Base-by-base conservation (phyloP, 2,329 filamentous ascomycete genomes). In the Tolypocladium amazonense region DNA sequence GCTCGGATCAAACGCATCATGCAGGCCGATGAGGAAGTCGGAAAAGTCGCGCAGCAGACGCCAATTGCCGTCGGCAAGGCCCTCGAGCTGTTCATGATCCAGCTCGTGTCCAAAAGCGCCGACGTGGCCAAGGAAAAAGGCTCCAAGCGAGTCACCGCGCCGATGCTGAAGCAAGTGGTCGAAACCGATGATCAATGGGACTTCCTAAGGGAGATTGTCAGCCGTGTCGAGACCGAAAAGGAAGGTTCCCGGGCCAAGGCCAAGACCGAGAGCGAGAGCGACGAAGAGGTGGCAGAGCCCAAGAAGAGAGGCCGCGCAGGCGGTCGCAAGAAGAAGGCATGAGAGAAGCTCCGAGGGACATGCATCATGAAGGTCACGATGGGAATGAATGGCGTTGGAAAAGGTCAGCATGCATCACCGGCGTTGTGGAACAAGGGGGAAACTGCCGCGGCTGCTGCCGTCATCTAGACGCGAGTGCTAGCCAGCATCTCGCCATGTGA, bases 1-100 rank as follows among this genome's bases (percentile, higher is more conserved):
- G 94, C 94, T 18, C 84, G 94, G 63, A 99, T 99, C 79, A 99
- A 99, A 81, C 87, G 94, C 57, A 97, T 99, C 69, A 97, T 99
- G 94, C 94, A 99, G 76, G 93, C 93, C 14, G 94, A 99, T 70
- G 94, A 99, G 71, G 94, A 99, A 72, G 92, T 99, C 0, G 94
- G 94, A 63, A 99, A 99, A 76, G 94, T 99, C 12, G 92, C 94
- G 4, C 94, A 99, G 75, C 94, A 97, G 62, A 97, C 94, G 0
- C 93, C 93, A 20, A 95, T 96, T 60, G 94, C 93, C 33, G 93
- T 97, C 53, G 90, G 90, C 66, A 97, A 97, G 78, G 94, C 94
- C 20, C 81, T 99, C 8, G 94, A 99, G 76, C 81, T 99, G 11
- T 99, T 99, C 72, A 99, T 99, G 94, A 91, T 97, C 63, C 88